Conservation (phyloP, 169 alveolate genomes). For the Plasmodium falciparum region DNA sequence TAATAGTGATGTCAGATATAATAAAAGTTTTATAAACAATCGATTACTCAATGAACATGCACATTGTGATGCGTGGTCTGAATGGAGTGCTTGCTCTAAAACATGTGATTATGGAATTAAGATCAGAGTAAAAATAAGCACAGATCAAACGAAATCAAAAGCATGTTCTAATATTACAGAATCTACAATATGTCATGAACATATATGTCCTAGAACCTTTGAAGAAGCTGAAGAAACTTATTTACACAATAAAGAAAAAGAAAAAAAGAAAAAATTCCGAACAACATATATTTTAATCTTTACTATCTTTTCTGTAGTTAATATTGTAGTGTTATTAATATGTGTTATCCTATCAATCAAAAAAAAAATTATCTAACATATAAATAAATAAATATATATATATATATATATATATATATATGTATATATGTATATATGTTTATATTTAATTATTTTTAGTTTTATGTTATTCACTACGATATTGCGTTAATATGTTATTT, state of each 20-base stretch:
- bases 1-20: not conserved
- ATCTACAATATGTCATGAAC: slow-evolving; percentile 16
- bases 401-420: not conserved
- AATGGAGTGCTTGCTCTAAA: slow-evolving; percentile 53
- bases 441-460: not conserved
- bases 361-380: slow-evolving; percentile 42
- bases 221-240: slow-evolving; percentile 13
- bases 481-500: no score
- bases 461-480: no score
- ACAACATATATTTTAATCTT: slow-evolving; percentile 39
- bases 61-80: slow-evolving; percentile 49
- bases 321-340: slow-evolving; percentile 17
- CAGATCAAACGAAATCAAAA: not conserved
- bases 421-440: not conserved
- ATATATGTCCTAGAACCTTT: slow-evolving; percentile 4
- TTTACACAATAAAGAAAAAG: slow-evolving; percentile 4
- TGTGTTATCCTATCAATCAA: slow-evolving; percentile 37
- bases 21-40: not conserved
- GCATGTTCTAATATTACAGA: slow-evolving; percentile 51
- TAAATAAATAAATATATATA: not conserved
- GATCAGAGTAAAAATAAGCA: slow-evolving; percentile 11
- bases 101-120: slow-evolving; percentile 63
- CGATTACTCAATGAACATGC: slow-evolving; percentile 29
- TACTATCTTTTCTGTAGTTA: slow-evolving; percentile 30
- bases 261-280: not conserved